Evolutionary conservation across 176 grass and related monocot genomes (phyloP).

Genomic region (Oryza australiensis): DNA sequence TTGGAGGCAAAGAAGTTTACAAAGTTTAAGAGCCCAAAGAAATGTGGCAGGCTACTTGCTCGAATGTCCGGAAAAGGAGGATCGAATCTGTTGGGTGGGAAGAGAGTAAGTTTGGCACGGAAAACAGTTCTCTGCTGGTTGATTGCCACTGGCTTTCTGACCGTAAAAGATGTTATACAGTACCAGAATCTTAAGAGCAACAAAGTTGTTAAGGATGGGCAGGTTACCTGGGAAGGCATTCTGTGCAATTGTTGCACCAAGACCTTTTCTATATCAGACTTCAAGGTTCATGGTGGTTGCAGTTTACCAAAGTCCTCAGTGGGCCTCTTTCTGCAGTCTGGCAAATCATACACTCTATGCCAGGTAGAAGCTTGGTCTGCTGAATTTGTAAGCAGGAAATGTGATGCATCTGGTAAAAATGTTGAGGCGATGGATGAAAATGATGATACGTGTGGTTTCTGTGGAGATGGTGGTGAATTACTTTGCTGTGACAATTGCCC

Average conservation of each 20-base stretch:
- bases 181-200: conserved; percentile 67
- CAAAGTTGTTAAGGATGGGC: conserved; percentile 73
- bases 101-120: conserved; percentile 60
- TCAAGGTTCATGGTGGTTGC: conserved; percentile 78
- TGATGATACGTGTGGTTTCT: conserved; percentile 95
- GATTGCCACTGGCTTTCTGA: conserved; percentile 86
- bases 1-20: conserved; percentile 44
- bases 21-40: conserved; percentile 58
- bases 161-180: conserved; percentile 80
- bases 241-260: conserved; percentile 78
- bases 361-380: conserved; percentile 93
- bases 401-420: conserved; percentile 43
- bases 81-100: conserved; percentile 62
- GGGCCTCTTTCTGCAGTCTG: conserved; percentile 89
- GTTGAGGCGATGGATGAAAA: conserved; percentile 71
- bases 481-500: conserved; percentile 98
- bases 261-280: conserved; percentile 73
- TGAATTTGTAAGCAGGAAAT: conserved; percentile 74
- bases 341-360: conserved; percentile 80
- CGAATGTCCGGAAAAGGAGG: conserved; percentile 58
- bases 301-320: conserved; percentile 57
- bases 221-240: conserved; percentile 82
- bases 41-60: conserved; percentile 43
- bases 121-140: conserved; percentile 98
- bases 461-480: conserved; percentile 95